Evolutionary conservation across 768 basidiomycete genomes (phyloP).

Genomic region (Mycena polygramma): DNA sequence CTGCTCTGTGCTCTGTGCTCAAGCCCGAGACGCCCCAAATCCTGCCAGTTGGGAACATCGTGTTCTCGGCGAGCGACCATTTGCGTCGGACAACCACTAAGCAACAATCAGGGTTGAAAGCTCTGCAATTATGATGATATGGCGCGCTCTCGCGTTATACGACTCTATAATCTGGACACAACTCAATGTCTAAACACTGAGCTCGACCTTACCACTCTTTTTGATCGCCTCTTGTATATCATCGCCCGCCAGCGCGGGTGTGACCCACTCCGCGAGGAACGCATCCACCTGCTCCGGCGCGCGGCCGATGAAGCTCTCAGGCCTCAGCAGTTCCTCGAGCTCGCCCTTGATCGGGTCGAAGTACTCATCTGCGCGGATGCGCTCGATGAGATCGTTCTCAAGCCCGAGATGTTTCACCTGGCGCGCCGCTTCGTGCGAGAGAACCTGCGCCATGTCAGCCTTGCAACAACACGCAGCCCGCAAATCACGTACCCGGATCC

Average conservation of each 20-base stretch:
- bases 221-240: slow-evolving; percentile 70
- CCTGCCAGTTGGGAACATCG: too few relatives aligned
- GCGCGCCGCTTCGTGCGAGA: slow-evolving; percentile 94
- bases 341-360: slow-evolving; percentile 89
- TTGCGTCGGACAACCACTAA: too few relatives aligned
- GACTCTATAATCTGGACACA: too few relatives aligned
- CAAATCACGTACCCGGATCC: slow-evolving; percentile 76
- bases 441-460: slow-evolving; percentile 62
- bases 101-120: too few relatives aligned
- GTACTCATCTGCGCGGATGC: slow-evolving; percentile 83
- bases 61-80: too few relatives aligned
- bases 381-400: slow-evolving; percentile 96
- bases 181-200: slow-evolving; percentile 60
- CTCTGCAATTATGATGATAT: too few relatives aligned
- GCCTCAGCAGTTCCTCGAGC: slow-evolving; percentile 84
- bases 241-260: slow-evolving; percentile 75
- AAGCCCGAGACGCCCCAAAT: too few relatives aligned
- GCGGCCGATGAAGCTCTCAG: slow-evolving; percentile 91
- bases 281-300: slow-evolving; percentile 95
- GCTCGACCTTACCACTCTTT: slow-evolving; percentile 70
- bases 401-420: slow-evolving; percentile 96
- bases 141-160: too few relatives aligned
- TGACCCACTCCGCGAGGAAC: slow-evolving; percentile 90
- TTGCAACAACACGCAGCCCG: background rate
- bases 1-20: too few relatives aligned